Percentiles rank a stretch among this genome's conserved stretches.
phyloP scores from a whole-genome alignment of 1,284 basidiomycete genomes.

The Fistulina hepatica region DNA sequence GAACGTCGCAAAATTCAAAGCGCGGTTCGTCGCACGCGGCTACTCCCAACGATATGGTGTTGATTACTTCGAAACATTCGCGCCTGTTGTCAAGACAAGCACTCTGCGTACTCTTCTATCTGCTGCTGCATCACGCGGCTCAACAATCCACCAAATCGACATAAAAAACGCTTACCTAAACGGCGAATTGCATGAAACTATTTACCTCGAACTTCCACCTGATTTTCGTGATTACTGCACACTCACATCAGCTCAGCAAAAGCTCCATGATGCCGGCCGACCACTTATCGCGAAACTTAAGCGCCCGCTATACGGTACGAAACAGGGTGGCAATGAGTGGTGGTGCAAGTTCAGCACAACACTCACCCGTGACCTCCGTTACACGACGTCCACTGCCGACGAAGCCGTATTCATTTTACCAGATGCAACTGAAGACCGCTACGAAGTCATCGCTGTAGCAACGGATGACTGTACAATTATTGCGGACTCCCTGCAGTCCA shows the following conservation, averaged over 20 bases:
- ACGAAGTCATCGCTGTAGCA: constrained; percentile 19
- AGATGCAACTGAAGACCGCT: too few relatives aligned
- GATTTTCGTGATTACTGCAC: too few relatives aligned
- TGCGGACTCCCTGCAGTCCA: constrained; percentile 10
- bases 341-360: too few relatives aligned
- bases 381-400: constrained; percentile 3
- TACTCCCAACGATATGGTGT: constrained; percentile 16
- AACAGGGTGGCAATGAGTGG: constrained; percentile 7
- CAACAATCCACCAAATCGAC: constrained; percentile 19
- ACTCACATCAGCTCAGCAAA: too few relatives aligned
- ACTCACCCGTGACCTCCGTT: not conserved
- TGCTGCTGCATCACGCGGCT: constrained; percentile 15
- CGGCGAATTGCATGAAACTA: constrained; percentile 24
- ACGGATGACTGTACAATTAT: constrained; percentile 24
- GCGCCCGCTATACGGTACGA: constrained; percentile 3
- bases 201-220: constrained; percentile 27
- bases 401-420: constrained; percentile 7
- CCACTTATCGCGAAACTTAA: constrained; percentile 3
- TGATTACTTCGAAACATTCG: constrained; percentile 23
- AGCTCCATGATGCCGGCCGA: constrained; percentile 6
- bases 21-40: constrained; percentile 21
- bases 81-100: constrained; percentile 16
- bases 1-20: constrained; percentile 22
- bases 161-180: constrained; percentile 28
- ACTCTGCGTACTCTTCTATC: constrained; percentile 18